Evolutionary conservation across 768 basidiomycete genomes (phyloP), one percentile per base, ranked within the genome.

Genomic region (Lactarius akahatsu): DNA sequence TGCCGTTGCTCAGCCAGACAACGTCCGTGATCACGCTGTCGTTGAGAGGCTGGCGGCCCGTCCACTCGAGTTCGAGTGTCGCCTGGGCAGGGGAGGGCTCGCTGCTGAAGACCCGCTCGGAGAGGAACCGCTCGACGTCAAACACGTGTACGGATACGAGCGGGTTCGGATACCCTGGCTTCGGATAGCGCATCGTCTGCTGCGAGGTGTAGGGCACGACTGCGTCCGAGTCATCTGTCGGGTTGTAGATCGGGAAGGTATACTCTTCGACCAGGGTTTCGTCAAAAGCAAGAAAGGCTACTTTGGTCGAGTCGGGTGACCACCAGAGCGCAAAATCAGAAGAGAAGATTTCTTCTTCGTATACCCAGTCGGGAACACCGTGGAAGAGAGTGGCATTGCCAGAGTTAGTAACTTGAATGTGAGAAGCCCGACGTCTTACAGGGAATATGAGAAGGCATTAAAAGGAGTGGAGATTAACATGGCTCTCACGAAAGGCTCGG

Each of bases 281-380:
- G 74, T 99, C 94, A 67, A 93, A 88, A 13, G 84, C 78, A 52
- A 98, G 85, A 81, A 90, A 99, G 0, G 95, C 94, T 54, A 99
- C 72, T 67, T 86, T 87, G 23, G 77, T 72, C 0, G 87, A 86
- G 71, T 89, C 83, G 4, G 96, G 96, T 11, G 91, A 90, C 90
- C 92, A 98, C 94, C 94, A 98, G 5, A 96, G 79, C 0, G 95
- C 88, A 57, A 76, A 86, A 73, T 94, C 85, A 45, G 78, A 73
- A 3, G 82, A 78, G 71, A 94, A 90, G 28, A 98, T 86, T 74
- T 97, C 94, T 74, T 96, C 94, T 75, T 96, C 94, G 76, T 96
- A 96, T 5, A 98, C 96, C 96, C 97, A 98, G 74, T 97, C 94
- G 0, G 94, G 92, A 2, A 97, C 91, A 8, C 97, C 97, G 72